These are phyloP conservation scores for Penicillium expansum DNA, from an alignment of 2,329 filamentous ascomycete species.

Conservation along the genomic window DNA sequence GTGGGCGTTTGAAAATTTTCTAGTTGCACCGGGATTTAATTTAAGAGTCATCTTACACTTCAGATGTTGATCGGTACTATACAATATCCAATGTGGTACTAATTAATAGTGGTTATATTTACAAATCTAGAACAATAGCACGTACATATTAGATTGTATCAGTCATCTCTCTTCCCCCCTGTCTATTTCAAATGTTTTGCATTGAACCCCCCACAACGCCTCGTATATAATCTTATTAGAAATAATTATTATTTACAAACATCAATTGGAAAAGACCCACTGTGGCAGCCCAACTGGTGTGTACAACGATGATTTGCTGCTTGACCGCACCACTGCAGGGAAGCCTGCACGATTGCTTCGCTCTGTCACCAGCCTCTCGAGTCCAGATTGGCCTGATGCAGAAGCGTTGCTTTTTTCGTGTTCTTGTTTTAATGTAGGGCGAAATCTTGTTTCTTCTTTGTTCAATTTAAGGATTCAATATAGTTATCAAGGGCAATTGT, in stretches of 20 bases:
- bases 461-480: not conserved
- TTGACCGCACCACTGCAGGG: constrained; percentile 16
- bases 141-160: not conserved
- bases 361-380: constrained; percentile 15
- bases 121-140: not conserved
- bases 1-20: constrained; percentile 17
- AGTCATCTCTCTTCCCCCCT: not conserved
- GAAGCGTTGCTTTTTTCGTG: not conserved
- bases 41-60: not conserved
- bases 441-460: not conserved
- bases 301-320: constrained; percentile 28
- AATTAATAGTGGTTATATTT: not conserved
- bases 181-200: constrained; percentile 1
- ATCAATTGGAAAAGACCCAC: constrained; percentile 23
- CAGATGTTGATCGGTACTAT: not conserved
- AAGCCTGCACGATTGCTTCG: constrained; percentile 18
- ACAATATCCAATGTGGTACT: not conserved
- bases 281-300: constrained; percentile 21
- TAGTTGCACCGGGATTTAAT: not conserved
- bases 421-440: not conserved
- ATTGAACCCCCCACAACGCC: not conserved
- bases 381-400: constrained; percentile 16
- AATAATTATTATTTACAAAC: constrained; percentile 13
- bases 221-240: not conserved
- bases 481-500: not conserved